These are phyloP conservation scores for Wickerhamomyces sp. DNA, from an alignment of 1,139 yeast species.

Conservation along the genomic window DNA sequence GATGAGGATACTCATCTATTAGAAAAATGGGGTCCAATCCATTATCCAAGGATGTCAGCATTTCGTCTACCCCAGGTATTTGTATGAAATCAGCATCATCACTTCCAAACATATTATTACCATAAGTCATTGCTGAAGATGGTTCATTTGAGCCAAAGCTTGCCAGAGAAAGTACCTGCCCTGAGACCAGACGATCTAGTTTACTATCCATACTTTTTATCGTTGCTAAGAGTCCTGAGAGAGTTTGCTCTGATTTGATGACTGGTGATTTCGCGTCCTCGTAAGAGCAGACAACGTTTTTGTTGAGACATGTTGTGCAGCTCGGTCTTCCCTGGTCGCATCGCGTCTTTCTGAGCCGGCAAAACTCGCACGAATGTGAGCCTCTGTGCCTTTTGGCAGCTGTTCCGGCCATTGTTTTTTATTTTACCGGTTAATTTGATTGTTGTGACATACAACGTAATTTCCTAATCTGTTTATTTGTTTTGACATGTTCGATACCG, in stretches of 20 bases:
- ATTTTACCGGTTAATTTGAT: too few relatives aligned
- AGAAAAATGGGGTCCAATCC: not conserved
- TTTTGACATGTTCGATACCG: too few relatives aligned
- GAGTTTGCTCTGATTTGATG: conserved; percentile 1
- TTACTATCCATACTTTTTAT: not conserved
- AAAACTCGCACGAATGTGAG: conserved; percentile 2
- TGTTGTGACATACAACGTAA: too few relatives aligned
- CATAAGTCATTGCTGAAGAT: too few relatives aligned
- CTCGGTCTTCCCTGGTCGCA: conserved; percentile 7
- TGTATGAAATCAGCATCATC: not conserved
- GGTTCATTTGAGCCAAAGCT: not conserved
- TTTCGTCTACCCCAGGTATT: not conserved
- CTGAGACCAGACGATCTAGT: not conserved
- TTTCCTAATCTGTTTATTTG: too few relatives aligned
- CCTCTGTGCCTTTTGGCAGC: too few relatives aligned
- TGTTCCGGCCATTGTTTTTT: too few relatives aligned
- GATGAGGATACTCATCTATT: not conserved
- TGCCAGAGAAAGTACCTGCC: too few relatives aligned
- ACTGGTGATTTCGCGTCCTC: conserved; percentile 21
- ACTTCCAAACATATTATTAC: too few relatives aligned
- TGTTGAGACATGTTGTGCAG: conserved; percentile 3
- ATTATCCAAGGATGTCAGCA: not conserved
- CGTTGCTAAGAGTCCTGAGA: not conserved
- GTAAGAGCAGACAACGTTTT: conserved; percentile 2
- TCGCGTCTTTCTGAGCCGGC: conserved; percentile 2